A percentile compares a stretch with the other conserved stretches of the same genome.
Conservation (phyloP, 371 early-diverging fungal genomes). For the Mucor piriformis region DNA sequence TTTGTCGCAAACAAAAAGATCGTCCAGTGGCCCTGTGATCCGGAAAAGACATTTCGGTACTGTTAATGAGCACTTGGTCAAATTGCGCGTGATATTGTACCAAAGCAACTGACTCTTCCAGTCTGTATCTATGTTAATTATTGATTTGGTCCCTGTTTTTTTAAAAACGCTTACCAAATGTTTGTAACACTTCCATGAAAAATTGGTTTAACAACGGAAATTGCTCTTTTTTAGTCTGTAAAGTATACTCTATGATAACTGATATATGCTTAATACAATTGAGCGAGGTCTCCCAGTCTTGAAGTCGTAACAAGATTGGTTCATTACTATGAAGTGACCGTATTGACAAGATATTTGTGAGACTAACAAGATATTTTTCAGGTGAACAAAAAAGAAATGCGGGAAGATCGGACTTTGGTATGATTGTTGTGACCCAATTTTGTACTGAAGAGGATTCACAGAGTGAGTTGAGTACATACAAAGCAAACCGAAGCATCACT, state of each 20-base stretch:
- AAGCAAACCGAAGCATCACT: not conserved
- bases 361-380: slow-evolving; percentile 14
- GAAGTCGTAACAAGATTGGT: slow-evolving; percentile 5
- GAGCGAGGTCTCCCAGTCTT: slow-evolving; percentile 22
- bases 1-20: not conserved
- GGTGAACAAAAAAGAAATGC: slow-evolving; percentile 18
- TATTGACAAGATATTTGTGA: not conserved
- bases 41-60: slow-evolving; percentile 12
- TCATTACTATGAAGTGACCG: not conserved
- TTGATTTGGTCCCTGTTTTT: not conserved
- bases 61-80: not conserved
- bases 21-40: slow-evolving; percentile 17
- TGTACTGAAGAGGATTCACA: not conserved
- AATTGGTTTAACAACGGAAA: not conserved
- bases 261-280: slow-evolving; percentile 3
- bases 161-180: slow-evolving; percentile 7
- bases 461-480: slow-evolving; percentile 3
- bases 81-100: slow-evolving; percentile 13
- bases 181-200: not conserved
- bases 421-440: not conserved
- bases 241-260: not conserved
- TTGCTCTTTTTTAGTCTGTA: not conserved
- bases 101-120: slow-evolving; percentile 30
- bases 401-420: slow-evolving; percentile 7
- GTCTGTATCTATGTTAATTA: slow-evolving; percentile 10